phyloP scores from a whole-genome alignment of 2,329 filamentous ascomycete genomes.

The Ophiocordyceps camponoti-rufipedis region DNA sequence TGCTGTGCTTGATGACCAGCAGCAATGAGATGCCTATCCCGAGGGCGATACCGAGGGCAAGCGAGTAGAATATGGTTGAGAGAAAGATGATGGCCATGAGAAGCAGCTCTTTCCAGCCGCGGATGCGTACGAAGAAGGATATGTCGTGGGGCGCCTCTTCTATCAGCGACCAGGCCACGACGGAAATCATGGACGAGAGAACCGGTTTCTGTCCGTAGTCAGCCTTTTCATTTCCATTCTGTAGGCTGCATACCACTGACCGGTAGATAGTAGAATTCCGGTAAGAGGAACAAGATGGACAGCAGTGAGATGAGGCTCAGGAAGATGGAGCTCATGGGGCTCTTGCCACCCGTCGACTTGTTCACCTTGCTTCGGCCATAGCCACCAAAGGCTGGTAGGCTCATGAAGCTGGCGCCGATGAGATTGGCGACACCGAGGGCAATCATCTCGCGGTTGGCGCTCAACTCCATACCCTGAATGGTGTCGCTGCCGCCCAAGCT shows the following conservation, averaged over 20 bases:
- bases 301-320: constrained; percentile 67
- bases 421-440: constrained; percentile 82
- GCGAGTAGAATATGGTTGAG: constrained; percentile 85
- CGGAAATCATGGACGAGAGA: constrained; percentile 81
- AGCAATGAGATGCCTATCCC: constrained; percentile 83
- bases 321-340: constrained; percentile 83
- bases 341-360: constrained; percentile 75
- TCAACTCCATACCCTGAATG: constrained; percentile 65
- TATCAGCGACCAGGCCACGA: constrained; percentile 84
- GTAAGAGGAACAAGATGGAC: constrained; percentile 64
- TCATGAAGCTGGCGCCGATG: constrained; percentile 82
- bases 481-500: constrained; percentile 54
- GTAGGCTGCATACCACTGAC: constrained; percentile 30
- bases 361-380: constrained; percentile 96
- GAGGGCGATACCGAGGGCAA: constrained; percentile 83
- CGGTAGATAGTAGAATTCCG: constrained; percentile 91
- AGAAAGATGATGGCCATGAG: constrained; percentile 85
- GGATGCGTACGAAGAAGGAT: constrained; percentile 70
- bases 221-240: not conserved
- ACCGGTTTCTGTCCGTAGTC: constrained; percentile 56
- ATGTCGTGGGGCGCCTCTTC: constrained; percentile 93
- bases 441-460: constrained; percentile 83
- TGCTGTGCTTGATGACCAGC: constrained; percentile 77
- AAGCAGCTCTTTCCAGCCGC: constrained; percentile 67
- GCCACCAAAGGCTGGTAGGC: constrained; percentile 83